Percentiles rank a stretch among this genome's conserved stretches.
phyloP scores from a whole-genome alignment of 495 filamentous ascomycete species.

The Staphylotrichum longicolle region DNA sequence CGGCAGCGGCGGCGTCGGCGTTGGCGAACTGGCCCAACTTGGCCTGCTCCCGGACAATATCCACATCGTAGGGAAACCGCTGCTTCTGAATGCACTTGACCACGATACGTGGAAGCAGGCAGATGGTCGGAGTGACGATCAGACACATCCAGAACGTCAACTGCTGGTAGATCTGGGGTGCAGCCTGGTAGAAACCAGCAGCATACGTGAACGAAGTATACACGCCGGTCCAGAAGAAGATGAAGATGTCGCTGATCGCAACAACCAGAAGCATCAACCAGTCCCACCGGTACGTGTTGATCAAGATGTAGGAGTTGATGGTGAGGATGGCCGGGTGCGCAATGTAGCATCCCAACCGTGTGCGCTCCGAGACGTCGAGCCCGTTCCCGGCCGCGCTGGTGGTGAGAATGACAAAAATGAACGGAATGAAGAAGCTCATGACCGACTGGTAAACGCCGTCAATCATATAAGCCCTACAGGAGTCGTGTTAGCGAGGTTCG shows the following conservation, averaged over 20 bases:
- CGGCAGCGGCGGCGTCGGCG: slow-evolving; percentile 32
- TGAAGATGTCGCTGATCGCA: slow-evolving; percentile 73
- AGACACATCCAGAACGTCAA: slow-evolving; percentile 83
- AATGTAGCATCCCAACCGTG: slow-evolving; percentile 80
- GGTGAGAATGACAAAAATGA: slow-evolving; percentile 67
- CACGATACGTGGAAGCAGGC: slow-evolving; percentile 79
- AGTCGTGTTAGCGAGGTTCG: slow-evolving; percentile 30
- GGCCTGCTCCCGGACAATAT: slow-evolving; percentile 93
- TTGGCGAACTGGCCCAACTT: slow-evolving; percentile 66
- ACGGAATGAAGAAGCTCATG: slow-evolving; percentile 89
- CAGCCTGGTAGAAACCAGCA: slow-evolving; percentile 71
- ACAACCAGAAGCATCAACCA: slow-evolving; percentile 87
- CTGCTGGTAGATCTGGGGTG: slow-evolving; percentile 72
- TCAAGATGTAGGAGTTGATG: slow-evolving; percentile 89
- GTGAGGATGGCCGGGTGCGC: slow-evolving; percentile 74
- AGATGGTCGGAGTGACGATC: slow-evolving; percentile 70
- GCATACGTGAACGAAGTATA: slow-evolving; percentile 71
- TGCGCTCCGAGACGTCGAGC: slow-evolving; percentile 67
- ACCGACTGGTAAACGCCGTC: slow-evolving; percentile 95
- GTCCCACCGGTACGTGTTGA: slow-evolving; percentile 98
- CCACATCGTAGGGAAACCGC: slow-evolving; percentile 86
- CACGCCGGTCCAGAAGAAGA: slow-evolving; percentile 96
- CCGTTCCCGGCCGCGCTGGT: slow-evolving; percentile 68
- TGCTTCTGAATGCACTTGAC: slow-evolving; percentile 89
- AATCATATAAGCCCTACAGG: slow-evolving; percentile 79